Conservation (phyloP, 164 flowering plant genomes). For the Piper betle region DNA sequence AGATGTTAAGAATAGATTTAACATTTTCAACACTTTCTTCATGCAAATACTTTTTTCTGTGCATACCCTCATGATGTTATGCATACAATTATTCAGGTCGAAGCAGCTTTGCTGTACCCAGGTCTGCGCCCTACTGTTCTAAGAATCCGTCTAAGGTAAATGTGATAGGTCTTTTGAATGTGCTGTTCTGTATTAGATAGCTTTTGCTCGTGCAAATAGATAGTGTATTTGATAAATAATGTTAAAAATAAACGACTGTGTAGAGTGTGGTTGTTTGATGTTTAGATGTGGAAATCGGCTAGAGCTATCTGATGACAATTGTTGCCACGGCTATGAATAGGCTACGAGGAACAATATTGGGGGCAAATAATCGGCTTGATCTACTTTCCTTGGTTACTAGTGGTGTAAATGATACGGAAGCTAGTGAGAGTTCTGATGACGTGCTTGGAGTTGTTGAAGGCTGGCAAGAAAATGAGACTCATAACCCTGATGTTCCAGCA, state of each 20-base stretch:
- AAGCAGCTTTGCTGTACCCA: conserved; percentile 34
- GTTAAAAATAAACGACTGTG: too few relatives aligned
- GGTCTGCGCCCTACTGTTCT: conserved; percentile 84
- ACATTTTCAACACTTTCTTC: too few relatives aligned
- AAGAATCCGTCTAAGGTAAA: conserved; percentile 78
- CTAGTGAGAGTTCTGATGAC: conserved; percentile 39
- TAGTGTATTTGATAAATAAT: too few relatives aligned
- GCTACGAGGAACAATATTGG: conserved; percentile 71
- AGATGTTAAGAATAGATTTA: too few relatives aligned
- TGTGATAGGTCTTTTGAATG: background rate
- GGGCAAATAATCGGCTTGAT: conserved; percentile 94
- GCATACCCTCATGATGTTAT: too few relatives aligned
- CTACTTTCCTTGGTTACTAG: conserved; percentile 80
- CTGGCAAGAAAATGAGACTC: conserved; percentile 88
- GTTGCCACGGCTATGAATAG: conserved; percentile 17
- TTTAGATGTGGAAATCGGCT: background rate
- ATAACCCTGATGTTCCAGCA: conserved; percentile 93
- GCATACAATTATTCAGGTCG: background rate
- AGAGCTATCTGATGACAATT: background rate
- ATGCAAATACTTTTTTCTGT: too few relatives aligned
- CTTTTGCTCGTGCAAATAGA: too few relatives aligned
- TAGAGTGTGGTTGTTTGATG: too few relatives aligned
- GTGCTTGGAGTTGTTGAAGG: conserved; percentile 67
- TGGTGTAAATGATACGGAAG: conserved; percentile 54
- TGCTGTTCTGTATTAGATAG: too few relatives aligned